Evolutionary conservation across 371 early-diverging fungal species (phyloP).

Genomic region (Batkoa obscura): DNA sequence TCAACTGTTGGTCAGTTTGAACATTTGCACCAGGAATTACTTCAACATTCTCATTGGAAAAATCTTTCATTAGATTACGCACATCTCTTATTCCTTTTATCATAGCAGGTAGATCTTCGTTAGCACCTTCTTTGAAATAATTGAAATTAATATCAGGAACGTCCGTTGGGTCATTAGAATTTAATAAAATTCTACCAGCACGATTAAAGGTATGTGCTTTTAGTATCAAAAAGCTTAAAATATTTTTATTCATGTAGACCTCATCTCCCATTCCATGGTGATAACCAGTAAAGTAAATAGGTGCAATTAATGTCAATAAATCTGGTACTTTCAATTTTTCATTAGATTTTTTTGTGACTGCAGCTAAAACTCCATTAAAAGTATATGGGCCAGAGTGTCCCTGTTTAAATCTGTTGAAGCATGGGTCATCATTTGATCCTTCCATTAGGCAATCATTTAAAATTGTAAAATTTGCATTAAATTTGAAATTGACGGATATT

Average conservation of each 20-base stretch:
- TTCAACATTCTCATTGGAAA: background rate
- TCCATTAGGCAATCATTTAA: background rate
- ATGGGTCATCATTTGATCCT: background rate
- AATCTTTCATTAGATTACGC: background rate
- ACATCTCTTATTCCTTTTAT: background rate
- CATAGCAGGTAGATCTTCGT: background rate
- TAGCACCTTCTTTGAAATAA: background rate
- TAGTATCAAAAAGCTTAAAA: background rate
- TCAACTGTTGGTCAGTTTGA: background rate
- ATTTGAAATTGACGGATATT: background rate
- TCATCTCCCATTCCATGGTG: background rate
- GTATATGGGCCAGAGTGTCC: background rate
- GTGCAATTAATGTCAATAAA: background rate
- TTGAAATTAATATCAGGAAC: constrained; percentile 5
- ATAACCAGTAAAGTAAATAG: constrained; percentile 4
- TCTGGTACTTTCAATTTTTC: background rate
- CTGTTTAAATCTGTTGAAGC: background rate
- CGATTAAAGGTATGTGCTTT: constrained; percentile 1
- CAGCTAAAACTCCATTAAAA: constrained; percentile 5
- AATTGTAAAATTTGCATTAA: background rate
- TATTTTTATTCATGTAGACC: background rate
- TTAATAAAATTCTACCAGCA: background rate
- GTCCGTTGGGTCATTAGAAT: background rate
- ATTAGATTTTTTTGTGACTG: background rate
- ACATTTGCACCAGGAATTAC: background rate